Conservation (phyloP, 345 rosid species). For the Populus deltoides region DNA sequence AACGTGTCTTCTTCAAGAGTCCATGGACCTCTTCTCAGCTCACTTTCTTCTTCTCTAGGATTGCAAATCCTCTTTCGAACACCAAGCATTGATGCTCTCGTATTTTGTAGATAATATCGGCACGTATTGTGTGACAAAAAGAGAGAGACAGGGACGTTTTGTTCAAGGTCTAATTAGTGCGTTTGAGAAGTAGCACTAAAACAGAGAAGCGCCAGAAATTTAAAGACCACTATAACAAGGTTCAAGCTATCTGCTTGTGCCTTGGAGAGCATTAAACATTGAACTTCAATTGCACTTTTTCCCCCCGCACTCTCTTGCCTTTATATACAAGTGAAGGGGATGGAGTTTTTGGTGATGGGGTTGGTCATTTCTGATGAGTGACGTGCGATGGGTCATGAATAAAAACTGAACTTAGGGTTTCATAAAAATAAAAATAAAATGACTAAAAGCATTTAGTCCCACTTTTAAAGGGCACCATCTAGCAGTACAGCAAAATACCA, state of each 20-base stretch:
- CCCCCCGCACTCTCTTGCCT: constrained; percentile 11
- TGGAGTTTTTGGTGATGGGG: constrained; percentile 11
- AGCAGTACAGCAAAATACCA: not conserved
- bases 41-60: constrained; percentile 48
- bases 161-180: not conserved
- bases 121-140: not conserved
- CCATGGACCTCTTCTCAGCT: constrained; percentile 89
- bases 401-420: constrained; percentile 4
- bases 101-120: not conserved
- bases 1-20: constrained; percentile 85
- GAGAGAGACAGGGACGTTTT: not conserved
- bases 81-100: constrained; percentile 16
- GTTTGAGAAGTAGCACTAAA: not conserved
- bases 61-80: constrained; percentile 19
- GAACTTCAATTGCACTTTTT: constrained; percentile 1
- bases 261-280: not conserved
- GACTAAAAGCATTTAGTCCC: not conserved
- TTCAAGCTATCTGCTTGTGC: not conserved
- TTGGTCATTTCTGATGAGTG: not conserved
- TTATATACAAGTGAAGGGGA: constrained; percentile 20
- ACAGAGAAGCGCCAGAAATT: not conserved
- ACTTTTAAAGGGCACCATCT: not conserved
- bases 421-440: not conserved
- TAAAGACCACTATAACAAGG: not conserved
- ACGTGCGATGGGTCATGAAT: not conserved